Evolutionary conservation across 2,329 filamentous ascomycete genomes (phyloP).

Genomic region (Pleoardoris graminearum): DNA sequence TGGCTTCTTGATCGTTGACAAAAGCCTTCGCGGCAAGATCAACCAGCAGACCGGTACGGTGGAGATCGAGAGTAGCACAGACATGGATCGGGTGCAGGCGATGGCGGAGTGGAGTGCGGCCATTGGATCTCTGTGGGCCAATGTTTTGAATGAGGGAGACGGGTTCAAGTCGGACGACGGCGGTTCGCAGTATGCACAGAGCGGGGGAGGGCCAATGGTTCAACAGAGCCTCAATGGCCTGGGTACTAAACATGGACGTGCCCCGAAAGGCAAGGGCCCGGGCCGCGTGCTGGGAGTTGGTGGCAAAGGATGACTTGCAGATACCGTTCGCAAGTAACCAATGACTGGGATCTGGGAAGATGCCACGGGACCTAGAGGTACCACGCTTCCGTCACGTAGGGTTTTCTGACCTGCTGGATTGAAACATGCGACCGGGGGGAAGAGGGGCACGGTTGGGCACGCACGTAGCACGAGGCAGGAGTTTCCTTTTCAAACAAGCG

Average conservation of each 20-base stretch:
- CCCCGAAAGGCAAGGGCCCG: slow-evolving; percentile 46
- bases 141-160: slow-evolving; percentile 77
- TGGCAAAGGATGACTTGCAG: slow-evolving; percentile 48
- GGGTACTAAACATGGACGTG: slow-evolving; percentile 35
- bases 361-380: slow-evolving; percentile 34
- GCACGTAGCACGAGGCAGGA: slow-evolving; percentile 37
- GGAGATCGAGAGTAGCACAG: slow-evolving; percentile 73
- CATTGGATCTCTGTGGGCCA: slow-evolving; percentile 68
- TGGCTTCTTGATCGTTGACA: slow-evolving; percentile 90
- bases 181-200: slow-evolving; percentile 42
- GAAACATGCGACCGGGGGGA: slow-evolving; percentile 40
- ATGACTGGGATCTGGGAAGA: slow-evolving; percentile 34
- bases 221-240: slow-evolving; percentile 34
- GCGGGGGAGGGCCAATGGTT: slow-evolving; percentile 24
- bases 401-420: slow-evolving; percentile 35
- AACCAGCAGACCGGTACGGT: slow-evolving; percentile 86
- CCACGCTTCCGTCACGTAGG: slow-evolving; percentile 40
- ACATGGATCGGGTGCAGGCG: slow-evolving; percentile 73
- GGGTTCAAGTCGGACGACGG: slow-evolving; percentile 62
- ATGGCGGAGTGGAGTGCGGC: slow-evolving; percentile 73
- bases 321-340: slow-evolving; percentile 34
- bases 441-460: slow-evolving; percentile 28
- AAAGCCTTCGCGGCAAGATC: slow-evolving; percentile 83
- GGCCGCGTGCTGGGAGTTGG: slow-evolving; percentile 42
- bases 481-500: slow-evolving; percentile 29